Conservation (phyloP, 2,329 filamentous ascomycete species). For the Gliomastix tumulicola region DNA sequence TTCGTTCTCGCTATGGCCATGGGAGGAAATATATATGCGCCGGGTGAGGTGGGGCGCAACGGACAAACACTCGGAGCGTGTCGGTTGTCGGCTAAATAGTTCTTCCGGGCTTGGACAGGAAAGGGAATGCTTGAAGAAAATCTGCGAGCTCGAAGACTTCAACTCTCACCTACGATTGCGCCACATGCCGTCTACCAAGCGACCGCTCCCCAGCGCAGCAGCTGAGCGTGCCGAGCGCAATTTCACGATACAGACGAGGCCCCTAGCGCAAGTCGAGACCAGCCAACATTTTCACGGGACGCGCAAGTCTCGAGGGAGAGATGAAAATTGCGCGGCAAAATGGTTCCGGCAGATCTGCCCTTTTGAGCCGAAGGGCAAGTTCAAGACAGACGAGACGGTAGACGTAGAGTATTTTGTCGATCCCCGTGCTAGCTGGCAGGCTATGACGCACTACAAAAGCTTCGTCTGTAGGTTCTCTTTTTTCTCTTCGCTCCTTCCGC, state of each 20-base stretch:
- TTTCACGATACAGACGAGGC: conserved; percentile 29
- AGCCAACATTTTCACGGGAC: conserved; percentile 38
- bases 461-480: conserved; percentile 46
- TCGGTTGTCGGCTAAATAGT: too few species aligned
- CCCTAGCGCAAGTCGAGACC: conserved; percentile 19
- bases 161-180: too few species aligned
- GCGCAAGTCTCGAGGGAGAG: conserved; percentile 36
- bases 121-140: too few species aligned
- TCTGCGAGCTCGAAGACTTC: too few species aligned
- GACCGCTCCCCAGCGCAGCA: conserved; percentile 38
- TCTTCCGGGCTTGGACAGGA: too few species aligned
- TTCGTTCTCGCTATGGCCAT: too few species aligned
- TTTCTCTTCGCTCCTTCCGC: too few species aligned
- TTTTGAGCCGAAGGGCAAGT: conserved; percentile 46
- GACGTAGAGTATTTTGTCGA: conserved; percentile 48
- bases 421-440: conserved; percentile 45
- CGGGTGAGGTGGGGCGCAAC: too few species aligned
- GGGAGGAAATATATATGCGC: too few species aligned
- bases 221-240: conserved; percentile 51
- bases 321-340: conserved; percentile 35
- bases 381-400: conserved; percentile 46
- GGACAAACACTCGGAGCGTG: too few species aligned
- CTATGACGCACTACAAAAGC: conserved; percentile 56
- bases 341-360: conserved; percentile 40
- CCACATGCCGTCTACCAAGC: conserved; percentile 31